Evolutionary conservation across 768 basidiomycete species (phyloP), one percentile per base, ranked within the genome.

Genomic region (Russula virescens): DNA sequence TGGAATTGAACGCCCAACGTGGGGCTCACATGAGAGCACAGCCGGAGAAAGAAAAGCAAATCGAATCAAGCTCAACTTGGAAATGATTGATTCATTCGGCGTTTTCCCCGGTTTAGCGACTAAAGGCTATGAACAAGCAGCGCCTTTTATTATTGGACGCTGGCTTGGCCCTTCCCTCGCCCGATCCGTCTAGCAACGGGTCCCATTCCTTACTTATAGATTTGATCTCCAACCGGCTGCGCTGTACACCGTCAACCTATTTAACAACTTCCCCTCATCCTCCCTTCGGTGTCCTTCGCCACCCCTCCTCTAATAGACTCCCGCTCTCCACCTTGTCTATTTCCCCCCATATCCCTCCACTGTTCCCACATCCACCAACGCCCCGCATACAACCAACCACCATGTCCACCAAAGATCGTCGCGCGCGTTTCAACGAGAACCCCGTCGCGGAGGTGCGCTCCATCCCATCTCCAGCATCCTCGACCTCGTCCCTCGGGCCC

Each of bases 361-460:
- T 43, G 31, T 19, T 16, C 14, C 3, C 42, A 13, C 18, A n/a
- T 42, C 43, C 47, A 62, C 26, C 28, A 13, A 35, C n/a, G 31
- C 19, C 11, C 47, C 10, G 28, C 35, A 6, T 10, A 42, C 35
- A 62, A 11, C 13, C 16, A 18, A 3, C 14, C 38, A 25, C 8
- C 11, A 63, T 63, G 62, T 16, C 52, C 19, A 35, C 21, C 46
- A 55, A 60, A 7, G 2, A 10, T 3, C 63, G 53, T 55, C 62
- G 9, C 31, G 63, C 63, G 23, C 63, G n/a, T 16, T 64, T 64
- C 58, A 64, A 64, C 42, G 5, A 34, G 9, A 10, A 64, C 53
- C 63, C 62, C 23, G 58, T 64, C 23, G 47, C 63, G 21, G 52
- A 55, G 13, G 58, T 64, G 14, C 63, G 58, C 53, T 55, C 47